Conservation (phyloP, 371 early-diverging fungal species). For the Syncephalis plumigaleata region DNA sequence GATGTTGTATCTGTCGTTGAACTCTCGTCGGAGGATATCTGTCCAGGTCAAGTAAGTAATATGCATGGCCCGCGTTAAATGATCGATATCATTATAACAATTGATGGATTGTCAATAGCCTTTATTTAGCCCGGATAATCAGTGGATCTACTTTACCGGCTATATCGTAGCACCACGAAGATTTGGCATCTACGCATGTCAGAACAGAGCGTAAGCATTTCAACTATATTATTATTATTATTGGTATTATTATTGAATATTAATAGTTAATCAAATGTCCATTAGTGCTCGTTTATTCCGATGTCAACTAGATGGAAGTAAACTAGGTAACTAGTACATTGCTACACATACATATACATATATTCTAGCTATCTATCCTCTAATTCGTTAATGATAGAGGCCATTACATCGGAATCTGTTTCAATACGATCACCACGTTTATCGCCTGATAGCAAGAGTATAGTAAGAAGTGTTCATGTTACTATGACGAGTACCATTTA, state of each 20-base stretch:
- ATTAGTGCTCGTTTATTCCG: conserved; percentile 1
- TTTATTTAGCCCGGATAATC: too few relatives aligned
- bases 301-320: conserved; percentile 2
- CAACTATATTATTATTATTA: too few relatives aligned
- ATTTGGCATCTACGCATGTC: conserved; percentile 1
- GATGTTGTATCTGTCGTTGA: too few relatives aligned
- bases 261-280: not conserved
- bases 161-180: not conserved
- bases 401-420: not conserved
- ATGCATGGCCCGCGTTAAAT: too few relatives aligned
- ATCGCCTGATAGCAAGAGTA: not conserved
- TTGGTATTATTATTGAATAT: too few relatives aligned
- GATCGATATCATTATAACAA: too few relatives aligned
- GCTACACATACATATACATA: not conserved
- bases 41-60: too few relatives aligned
- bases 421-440: not conserved
- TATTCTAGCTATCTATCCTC: not conserved
- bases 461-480: conserved; percentile 1
- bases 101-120: too few relatives aligned
- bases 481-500: not conserved
- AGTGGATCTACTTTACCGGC: too few relatives aligned
- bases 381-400: too few relatives aligned
- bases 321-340: conserved; percentile 3
- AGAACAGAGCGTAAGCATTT: conserved; percentile 1
- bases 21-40: too few relatives aligned